Percentiles rank a stretch among this genome's conserved stretches.
These are phyloP conservation scores for Euphorbia peplus DNA, from an alignment of 345 rosid genomes.

Conservation along the genomic window DNA sequence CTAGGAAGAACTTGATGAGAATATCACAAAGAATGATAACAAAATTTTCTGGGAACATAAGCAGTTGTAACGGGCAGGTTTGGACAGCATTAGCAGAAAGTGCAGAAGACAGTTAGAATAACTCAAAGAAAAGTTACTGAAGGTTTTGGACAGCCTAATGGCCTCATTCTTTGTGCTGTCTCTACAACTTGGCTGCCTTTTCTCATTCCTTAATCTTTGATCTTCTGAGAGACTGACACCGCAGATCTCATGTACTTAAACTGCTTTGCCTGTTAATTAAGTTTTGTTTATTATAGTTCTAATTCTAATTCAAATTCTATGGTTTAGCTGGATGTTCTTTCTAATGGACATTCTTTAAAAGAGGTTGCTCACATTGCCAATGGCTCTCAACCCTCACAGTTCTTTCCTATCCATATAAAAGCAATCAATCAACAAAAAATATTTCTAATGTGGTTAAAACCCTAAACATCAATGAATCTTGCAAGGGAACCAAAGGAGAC, in stretches of 20 bases:
- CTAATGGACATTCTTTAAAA: conserved; percentile 78
- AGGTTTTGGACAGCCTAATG: conserved; percentile 75
- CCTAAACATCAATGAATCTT: too few species aligned
- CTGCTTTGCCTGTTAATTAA: background rate
- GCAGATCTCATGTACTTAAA: conserved; percentile 58
- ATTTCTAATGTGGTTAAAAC: too few species aligned
- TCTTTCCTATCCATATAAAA: too few species aligned
- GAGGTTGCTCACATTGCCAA: conserved; percentile 95
- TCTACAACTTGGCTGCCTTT: conserved; percentile 86
- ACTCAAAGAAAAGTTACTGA: conserved; percentile 65
- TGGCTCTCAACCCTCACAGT: conserved; percentile 94
- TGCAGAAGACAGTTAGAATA: conserved; percentile 56
- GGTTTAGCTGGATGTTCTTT: conserved; percentile 61
- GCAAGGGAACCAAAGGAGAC: too few species aligned
- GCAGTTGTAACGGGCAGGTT: conserved; percentile 61
- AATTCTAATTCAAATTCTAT: background rate
- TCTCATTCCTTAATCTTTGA: conserved; percentile 70
- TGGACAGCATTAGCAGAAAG: conserved; percentile 84
- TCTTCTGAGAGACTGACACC: conserved; percentile 66
- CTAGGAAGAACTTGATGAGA: conserved; percentile 73
- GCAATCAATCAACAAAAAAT: too few species aligned
- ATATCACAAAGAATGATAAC: conserved; percentile 75
- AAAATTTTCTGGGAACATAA: conserved; percentile 63
- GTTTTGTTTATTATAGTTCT: background rate
- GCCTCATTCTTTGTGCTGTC: conserved; percentile 73